Evolutionary conservation across 768 basidiomycete species (phyloP).

Genomic region (Kwoniella shandongensis): DNA sequence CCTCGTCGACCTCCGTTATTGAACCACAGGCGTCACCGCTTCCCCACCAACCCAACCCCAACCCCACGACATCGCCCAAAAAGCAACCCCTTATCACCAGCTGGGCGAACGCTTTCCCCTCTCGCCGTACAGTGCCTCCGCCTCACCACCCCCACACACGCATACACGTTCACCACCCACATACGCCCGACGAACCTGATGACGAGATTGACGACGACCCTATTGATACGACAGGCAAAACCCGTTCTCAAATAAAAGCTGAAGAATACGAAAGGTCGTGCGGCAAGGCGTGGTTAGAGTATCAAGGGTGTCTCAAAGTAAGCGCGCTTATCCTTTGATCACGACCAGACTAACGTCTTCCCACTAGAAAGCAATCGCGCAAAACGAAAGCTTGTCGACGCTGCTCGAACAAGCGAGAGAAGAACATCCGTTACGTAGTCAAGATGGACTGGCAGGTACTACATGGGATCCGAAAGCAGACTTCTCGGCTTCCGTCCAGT

Average conservation of each 20-base stretch:
- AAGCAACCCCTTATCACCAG: conserved; percentile 16
- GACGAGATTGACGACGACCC: conserved; percentile 1
- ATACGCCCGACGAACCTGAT: conserved; percentile 4
- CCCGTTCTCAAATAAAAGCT: conserved; percentile 67
- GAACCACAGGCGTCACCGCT: conserved; percentile 4
- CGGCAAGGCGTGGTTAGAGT: conserved; percentile 76
- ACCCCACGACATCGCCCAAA: neutral
- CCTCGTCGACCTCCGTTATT: conserved; percentile 1
- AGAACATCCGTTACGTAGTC: conserved; percentile 64
- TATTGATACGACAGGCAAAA: conserved; percentile 58
- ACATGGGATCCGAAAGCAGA: conserved; percentile 37
- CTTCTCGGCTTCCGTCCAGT: conserved; percentile 3
- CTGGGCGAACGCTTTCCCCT: conserved; percentile 24
- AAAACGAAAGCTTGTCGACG: conserved; percentile 71
- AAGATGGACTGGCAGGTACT: conserved; percentile 38
- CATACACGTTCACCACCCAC: neutral
- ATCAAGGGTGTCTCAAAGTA: conserved; percentile 81
- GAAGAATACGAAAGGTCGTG: conserved; percentile 84
- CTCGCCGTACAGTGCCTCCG: conserved; percentile 2
- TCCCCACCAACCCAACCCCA: neutral
- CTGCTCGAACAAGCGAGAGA: conserved; percentile 75
- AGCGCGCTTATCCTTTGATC: conserved; percentile 39
- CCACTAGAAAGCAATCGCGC: conserved; percentile 65
- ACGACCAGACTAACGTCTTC: neutral
- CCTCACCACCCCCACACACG: neutral